Base-by-base conservation (phyloP, 164 flowering plant species). In the Brasenia schreberi region DNA sequence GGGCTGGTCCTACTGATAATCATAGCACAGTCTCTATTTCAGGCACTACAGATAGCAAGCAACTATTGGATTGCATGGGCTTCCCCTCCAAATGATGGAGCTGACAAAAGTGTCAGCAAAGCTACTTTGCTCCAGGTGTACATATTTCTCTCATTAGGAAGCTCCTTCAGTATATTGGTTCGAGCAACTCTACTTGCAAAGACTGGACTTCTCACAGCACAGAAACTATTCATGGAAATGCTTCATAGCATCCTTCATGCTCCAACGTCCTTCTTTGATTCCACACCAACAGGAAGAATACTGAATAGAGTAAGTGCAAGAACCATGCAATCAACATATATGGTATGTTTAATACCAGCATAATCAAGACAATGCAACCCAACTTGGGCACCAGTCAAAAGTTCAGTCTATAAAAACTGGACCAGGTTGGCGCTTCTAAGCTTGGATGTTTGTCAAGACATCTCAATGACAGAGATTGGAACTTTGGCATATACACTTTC, bases 51-150 rank as follows among this genome's bases (percentile, higher is more conserved):
- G 75, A 69, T 94, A 60, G 87, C 84, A 19, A 91, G 97, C 76
- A 91, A 91, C 70, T 91, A 89, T 68, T 94, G 99, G 99, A 92
- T 94, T 89, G 93, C 99, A 63, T 94, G 97, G 97, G 84, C 94
- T 70, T 77, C 85, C 76, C 97, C 99, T 69, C 66, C 86, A 19
- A 77, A 87, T 49, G 74, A 44, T 27, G 80, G 68, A 5, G 53
- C 70, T 5, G 64, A 76, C 65, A 88, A 91, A 17, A 62, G 42
- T 19, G 43, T 76, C 0, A 78, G 70, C 65, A 80, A 87, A 81
- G 73, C 76, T 14, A 43, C 73, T 66, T 69, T 91, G 17, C 67
- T 94, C 66, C 70, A 85, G 52, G 86, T 91, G 60, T 94, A 94
- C 68, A 58, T 79, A 53, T 70, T 86, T 64, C 90, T 94, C 43